Conservation (phyloP, 140 eudicot species). For the Oenanthe javanica region DNA sequence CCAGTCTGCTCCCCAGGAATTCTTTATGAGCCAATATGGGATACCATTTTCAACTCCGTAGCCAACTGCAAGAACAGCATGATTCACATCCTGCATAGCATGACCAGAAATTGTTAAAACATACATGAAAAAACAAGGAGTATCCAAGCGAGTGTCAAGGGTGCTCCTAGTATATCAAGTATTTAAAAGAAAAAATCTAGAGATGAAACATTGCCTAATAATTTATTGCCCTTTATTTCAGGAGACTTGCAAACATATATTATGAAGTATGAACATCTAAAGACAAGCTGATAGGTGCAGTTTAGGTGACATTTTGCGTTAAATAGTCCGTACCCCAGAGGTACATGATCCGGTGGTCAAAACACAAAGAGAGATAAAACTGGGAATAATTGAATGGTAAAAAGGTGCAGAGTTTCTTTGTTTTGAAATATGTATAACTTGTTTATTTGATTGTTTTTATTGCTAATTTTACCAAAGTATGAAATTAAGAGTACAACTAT, state of each 20-base stretch:
- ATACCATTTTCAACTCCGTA: slow-evolving; percentile 89
- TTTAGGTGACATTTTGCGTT: too few relatives aligned
- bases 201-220: too few relatives aligned
- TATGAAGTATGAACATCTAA: too few relatives aligned
- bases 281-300: neutral
- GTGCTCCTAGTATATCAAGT: neutral
- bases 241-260: too few relatives aligned
- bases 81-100: slow-evolving; percentile 84
- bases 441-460: too few relatives aligned
- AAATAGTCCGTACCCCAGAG: too few relatives aligned
- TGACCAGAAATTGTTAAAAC: neutral
- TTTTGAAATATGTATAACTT: neutral
- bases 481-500: neutral
- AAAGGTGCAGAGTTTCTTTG: neutral
- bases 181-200: neutral
- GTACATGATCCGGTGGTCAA: too few relatives aligned
- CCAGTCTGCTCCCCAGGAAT: slow-evolving; percentile 99
- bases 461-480: neutral
- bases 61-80: slow-evolving; percentile 98
- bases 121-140: neutral
- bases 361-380: neutral
- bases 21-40: slow-evolving; percentile 94
- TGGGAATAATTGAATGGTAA: neutral
- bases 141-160: neutral
- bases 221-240: too few relatives aligned